These are phyloP conservation scores for Calocybe indica DNA, from an alignment of 768 basidiomycete species.

Conservation along the genomic window DNA sequence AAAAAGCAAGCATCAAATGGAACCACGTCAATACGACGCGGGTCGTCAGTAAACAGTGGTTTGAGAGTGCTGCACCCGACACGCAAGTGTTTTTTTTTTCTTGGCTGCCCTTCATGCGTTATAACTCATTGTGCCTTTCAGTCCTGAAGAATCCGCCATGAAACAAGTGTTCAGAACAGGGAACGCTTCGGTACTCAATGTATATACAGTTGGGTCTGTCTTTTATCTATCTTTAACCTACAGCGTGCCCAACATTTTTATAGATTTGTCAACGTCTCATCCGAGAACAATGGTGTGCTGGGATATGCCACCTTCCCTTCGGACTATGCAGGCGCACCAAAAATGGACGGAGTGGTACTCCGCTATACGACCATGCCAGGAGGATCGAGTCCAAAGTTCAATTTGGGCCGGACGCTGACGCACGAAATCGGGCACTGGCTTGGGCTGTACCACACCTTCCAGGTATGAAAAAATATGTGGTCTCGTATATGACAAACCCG, in stretches of 20 bases:
- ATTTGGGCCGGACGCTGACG: conserved; percentile 38
- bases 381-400: conserved; percentile 33
- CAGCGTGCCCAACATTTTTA: conserved; percentile 11
- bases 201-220: conserved; percentile 30
- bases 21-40: conserved; percentile 34
- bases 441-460: conserved; percentile 44
- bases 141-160: conserved; percentile 33
- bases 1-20: conserved; percentile 30
- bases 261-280: conserved; percentile 12
- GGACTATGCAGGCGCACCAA: conserved; percentile 27
- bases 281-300: conserved; percentile 28
- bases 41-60: conserved; percentile 42
- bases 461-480: conserved; percentile 13
- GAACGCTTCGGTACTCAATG: conserved; percentile 26
- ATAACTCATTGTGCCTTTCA: conserved; percentile 3
- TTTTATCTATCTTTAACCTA: conserved; percentile 7
- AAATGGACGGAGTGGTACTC: conserved; percentile 40
- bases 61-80: conserved; percentile 33
- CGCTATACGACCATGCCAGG: conserved; percentile 31
- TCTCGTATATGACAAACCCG: background rate
- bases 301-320: conserved; percentile 46
- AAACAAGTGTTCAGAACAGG: conserved; percentile 36
- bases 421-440: conserved; percentile 49
- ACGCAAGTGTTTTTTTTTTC: conserved; percentile 11
- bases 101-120: background rate